phyloP scores from a whole-genome alignment of 2,329 filamentous ascomycete species.

The Neurospora crassa region DNA sequence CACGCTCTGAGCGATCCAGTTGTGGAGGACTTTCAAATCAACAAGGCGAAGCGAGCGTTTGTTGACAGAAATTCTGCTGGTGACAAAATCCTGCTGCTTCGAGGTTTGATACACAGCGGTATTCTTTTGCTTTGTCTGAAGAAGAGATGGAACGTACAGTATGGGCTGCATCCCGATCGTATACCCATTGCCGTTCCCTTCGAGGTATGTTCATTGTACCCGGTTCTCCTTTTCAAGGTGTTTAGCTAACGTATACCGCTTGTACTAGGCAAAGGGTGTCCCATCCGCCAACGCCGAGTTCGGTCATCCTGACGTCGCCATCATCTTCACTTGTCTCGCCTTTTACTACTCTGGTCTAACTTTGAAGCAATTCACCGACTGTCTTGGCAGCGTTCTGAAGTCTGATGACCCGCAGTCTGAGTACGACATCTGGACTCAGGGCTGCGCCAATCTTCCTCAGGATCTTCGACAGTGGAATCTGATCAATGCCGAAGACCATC shows the following conservation, averaged over 20 bases:
- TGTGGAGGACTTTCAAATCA: conserved; percentile 12
- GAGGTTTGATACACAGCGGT: conserved; percentile 51
- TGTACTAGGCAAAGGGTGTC: conserved; percentile 47
- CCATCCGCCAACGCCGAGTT: conserved; percentile 56
- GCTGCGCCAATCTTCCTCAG: conserved; percentile 31
- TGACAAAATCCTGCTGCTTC: conserved; percentile 40
- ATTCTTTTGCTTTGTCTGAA: conserved; percentile 50
- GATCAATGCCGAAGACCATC: conserved; percentile 50
- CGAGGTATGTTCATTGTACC: background rate
- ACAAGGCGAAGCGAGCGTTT: conserved; percentile 6
- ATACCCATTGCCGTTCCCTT: conserved; percentile 58
- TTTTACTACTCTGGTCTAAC: conserved; percentile 57
- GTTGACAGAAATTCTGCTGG: background rate
- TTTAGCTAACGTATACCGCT: background rate
- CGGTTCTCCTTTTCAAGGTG: background rate
- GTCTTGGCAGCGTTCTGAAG: conserved; percentile 40
- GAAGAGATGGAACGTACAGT: conserved; percentile 60
- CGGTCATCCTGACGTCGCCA: conserved; percentile 57
- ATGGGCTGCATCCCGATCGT: conserved; percentile 44
- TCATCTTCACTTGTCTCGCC: conserved; percentile 53
- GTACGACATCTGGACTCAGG: conserved; percentile 42
- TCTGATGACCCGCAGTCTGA: conserved; percentile 46
- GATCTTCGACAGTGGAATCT: conserved; percentile 40
- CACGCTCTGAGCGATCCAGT: conserved; percentile 21
- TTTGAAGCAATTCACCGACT: conserved; percentile 36